Evolutionary conservation across 2,329 filamentous ascomycete genomes (phyloP).

Genomic region (Myrmaecium sp.): DNA sequence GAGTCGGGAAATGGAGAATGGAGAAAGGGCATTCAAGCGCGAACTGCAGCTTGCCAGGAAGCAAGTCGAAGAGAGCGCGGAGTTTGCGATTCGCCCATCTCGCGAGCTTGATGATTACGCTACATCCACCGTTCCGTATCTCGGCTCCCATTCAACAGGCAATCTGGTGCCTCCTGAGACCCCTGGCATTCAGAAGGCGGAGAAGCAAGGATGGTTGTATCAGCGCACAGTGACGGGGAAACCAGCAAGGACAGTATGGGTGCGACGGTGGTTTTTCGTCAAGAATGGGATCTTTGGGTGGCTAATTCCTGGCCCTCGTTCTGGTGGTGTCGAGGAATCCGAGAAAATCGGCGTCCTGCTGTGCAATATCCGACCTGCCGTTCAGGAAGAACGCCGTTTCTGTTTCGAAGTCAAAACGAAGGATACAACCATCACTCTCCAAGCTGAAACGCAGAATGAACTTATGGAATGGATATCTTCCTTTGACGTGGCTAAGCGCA

Average conservation of each 20-base stretch:
- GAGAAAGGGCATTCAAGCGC: constrained; percentile 66
- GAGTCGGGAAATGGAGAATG: constrained; percentile 83
- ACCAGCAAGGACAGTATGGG: constrained; percentile 77
- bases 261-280: constrained; percentile 87
- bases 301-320: constrained; percentile 65
- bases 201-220: constrained; percentile 94
- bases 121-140: constrained; percentile 72
- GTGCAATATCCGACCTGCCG: constrained; percentile 80
- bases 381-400: constrained; percentile 84
- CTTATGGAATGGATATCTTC: constrained; percentile 90
- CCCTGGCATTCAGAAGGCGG: constrained; percentile 32
- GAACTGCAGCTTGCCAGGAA: constrained; percentile 66
- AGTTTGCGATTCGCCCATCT: constrained; percentile 58
- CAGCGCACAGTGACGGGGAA: constrained; percentile 69
- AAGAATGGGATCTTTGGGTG: constrained; percentile 93
- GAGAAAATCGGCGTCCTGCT: constrained; percentile 91
- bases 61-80: constrained; percentile 64
- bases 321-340: constrained; percentile 77
- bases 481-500: constrained; percentile 87
- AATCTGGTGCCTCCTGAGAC: constrained; percentile 29
- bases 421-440: constrained; percentile 71
- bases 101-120: constrained; percentile 89
- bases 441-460: constrained; percentile 82
- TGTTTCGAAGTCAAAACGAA: constrained; percentile 99
- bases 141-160: constrained; percentile 48